Evolutionary conservation across 768 basidiomycete genomes (phyloP).

Genomic region (Tephrocybe sp.): DNA sequence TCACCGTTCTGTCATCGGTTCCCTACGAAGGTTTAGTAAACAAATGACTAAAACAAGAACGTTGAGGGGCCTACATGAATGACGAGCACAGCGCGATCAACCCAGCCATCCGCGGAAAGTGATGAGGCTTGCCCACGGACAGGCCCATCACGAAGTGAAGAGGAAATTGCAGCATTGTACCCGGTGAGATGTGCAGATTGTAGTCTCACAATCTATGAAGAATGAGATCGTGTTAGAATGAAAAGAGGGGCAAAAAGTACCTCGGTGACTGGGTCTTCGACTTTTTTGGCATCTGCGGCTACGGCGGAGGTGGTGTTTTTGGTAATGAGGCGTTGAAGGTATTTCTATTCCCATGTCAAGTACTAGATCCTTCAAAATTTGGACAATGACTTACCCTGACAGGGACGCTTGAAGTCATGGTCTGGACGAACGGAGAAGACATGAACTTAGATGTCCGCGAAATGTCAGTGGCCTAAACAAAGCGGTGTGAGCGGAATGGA

Average conservation of each 20-base stretch:
- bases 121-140: conserved; percentile 58
- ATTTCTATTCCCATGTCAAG: conserved; percentile 34
- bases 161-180: conserved; percentile 76
- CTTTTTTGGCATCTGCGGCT: conserved; percentile 13
- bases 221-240: not conserved
- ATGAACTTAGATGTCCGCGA: conserved; percentile 77
- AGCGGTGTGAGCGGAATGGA: not conserved
- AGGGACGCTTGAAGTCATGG: conserved; percentile 59
- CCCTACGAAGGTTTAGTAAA: conserved; percentile 36
- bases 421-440: conserved; percentile 74
- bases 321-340: conserved; percentile 51
- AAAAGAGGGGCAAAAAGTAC: conserved; percentile 22
- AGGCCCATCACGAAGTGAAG: conserved; percentile 71
- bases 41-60: not conserved
- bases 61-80: conserved; percentile 50
- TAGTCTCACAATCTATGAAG: conserved; percentile 62
- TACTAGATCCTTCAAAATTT: not conserved
- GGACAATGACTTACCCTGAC: conserved; percentile 47
- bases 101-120: conserved; percentile 51
- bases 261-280: conserved; percentile 42
- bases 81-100: conserved; percentile 53
- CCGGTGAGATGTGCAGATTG: conserved; percentile 77
- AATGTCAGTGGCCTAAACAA: conserved; percentile 56
- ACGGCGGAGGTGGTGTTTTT: conserved; percentile 20
- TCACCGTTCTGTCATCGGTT: conserved; percentile 58